Conservation (phyloP, 2,329 filamentous ascomycete genomes). For the Cordyceps pruinosa region DNA sequence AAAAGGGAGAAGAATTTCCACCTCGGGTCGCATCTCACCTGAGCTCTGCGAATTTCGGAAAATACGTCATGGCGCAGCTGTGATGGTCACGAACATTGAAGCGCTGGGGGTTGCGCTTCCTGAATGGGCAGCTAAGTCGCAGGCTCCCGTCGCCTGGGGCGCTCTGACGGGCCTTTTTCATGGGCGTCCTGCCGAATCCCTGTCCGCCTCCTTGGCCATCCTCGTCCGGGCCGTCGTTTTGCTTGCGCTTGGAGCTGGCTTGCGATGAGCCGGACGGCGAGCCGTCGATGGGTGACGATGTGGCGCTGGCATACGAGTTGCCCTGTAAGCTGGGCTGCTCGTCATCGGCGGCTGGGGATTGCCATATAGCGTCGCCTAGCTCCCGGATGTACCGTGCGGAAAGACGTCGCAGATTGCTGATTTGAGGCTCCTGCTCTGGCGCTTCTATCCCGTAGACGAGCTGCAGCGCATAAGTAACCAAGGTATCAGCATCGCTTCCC, state of each 20-base stretch:
- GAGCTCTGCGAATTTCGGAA: conserved; percentile 34
- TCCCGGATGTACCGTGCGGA: conserved; percentile 28
- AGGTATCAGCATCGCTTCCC: conserved; percentile 26
- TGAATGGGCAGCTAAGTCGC: conserved; percentile 36
- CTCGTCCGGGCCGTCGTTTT: conserved; percentile 28
- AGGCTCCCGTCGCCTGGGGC: conserved; percentile 32
- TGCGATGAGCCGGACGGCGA: background rate
- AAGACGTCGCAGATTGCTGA: conserved; percentile 20
- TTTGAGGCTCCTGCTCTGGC: conserved; percentile 18
- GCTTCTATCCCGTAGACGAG: conserved; percentile 32
- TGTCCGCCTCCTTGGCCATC: conserved; percentile 27
- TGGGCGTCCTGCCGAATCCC: conserved; percentile 21
- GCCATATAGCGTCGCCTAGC: conserved; percentile 24
- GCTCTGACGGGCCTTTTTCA: conserved; percentile 26
- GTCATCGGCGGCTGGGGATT: background rate
- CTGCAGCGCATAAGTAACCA: conserved; percentile 31
- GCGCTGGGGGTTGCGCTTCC: conserved; percentile 37
- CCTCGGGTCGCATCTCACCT: conserved; percentile 23
- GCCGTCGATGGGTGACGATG: background rate
- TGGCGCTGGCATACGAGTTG: background rate
- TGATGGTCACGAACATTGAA: conserved; percentile 42
- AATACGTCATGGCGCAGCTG: conserved; percentile 37
- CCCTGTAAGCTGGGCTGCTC: background rate
- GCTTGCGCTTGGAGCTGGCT: conserved; percentile 9
- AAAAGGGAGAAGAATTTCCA: background rate